A percentile compares a stretch with the other conserved stretches of the same genome.
These are phyloP conservation scores for Camptophora hylomeconis DNA, from an alignment of 2,329 filamentous ascomycete species.

Conservation along the genomic window DNA sequence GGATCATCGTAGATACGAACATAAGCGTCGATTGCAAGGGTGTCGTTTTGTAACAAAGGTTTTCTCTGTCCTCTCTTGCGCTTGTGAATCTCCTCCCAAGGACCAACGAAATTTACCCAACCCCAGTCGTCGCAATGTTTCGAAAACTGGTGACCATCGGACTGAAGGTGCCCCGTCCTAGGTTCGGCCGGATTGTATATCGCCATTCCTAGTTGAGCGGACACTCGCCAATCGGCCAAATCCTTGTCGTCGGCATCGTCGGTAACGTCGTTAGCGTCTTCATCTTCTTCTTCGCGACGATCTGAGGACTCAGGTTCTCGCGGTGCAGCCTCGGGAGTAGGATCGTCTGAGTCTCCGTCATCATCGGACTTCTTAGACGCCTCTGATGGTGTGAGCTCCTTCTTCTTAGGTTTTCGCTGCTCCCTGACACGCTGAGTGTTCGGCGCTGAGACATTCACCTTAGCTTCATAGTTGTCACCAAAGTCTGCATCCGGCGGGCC, in stretches of 20 bases:
- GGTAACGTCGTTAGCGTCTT: conserved; percentile 3
- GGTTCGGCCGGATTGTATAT: conserved; percentile 52
- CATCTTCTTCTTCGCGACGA: background rate
- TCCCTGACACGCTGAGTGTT: too few relatives aligned
- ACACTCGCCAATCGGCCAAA: conserved; percentile 30
- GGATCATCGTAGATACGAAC: conserved; percentile 48
- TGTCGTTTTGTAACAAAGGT: conserved; percentile 47
- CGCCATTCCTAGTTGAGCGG: conserved; percentile 49
- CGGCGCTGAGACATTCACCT: too few relatives aligned
- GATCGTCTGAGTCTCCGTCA: conserved; percentile 1
- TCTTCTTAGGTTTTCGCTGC: conserved; percentile 3
- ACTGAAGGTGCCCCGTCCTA: conserved; percentile 42
- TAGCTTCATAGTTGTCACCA: conserved; percentile 14
- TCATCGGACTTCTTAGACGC: background rate
- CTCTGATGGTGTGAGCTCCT: conserved; percentile 4
- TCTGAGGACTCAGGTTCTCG: conserved; percentile 1
- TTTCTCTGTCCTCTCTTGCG: conserved; percentile 46
- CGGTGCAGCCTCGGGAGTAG: conserved; percentile 4
- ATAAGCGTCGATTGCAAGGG: conserved; percentile 48
- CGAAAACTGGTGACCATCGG: conserved; percentile 47
- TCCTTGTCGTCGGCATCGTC: conserved; percentile 2
- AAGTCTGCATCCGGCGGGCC: conserved; percentile 25
- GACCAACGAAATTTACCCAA: conserved; percentile 49
- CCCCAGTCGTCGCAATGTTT: conserved; percentile 48
- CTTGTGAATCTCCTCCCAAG: conserved; percentile 44